A percentile compares a stretch with the other conserved stretches of the same genome.
Conservation (phyloP, 164 flowering plant species). For the Paratinospora sagittata region DNA sequence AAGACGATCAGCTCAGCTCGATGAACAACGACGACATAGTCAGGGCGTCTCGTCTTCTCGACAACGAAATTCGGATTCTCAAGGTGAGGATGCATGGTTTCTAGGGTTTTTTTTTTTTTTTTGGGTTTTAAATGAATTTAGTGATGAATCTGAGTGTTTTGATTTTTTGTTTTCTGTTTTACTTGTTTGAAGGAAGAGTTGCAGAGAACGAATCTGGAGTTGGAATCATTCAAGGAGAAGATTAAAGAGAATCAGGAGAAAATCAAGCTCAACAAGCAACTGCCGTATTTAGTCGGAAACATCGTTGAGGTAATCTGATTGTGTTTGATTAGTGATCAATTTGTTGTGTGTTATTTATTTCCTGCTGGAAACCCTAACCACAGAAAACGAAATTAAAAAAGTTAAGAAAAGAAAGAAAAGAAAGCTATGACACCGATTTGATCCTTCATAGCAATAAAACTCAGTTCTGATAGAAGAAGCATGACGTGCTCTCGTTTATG, state of each 20-base stretch:
- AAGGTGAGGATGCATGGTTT: conserved; percentile 29
- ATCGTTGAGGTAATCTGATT: conserved; percentile 57
- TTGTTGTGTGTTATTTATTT: no score
- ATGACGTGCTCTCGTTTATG: no score
- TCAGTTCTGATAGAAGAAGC: no score
- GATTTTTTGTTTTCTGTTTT: neutral
- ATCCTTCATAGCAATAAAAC: no score
- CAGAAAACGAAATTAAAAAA: no score
- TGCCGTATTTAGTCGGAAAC: conserved; percentile 83
- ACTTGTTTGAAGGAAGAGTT: conserved; percentile 50
- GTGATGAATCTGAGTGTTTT: neutral
- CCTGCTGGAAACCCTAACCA: no score
- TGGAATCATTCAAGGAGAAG: conserved; percentile 71
- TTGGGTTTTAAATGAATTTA: neutral
- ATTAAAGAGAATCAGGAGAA: conserved; percentile 86
- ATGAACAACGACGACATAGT: conserved; percentile 69
- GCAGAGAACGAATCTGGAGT: conserved; percentile 60
- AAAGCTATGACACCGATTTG: no score
- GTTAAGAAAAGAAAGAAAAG: no score
- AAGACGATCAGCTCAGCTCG: conserved; percentile 69
- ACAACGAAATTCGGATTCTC: conserved; percentile 62
- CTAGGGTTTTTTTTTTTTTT: conserved; percentile 1
- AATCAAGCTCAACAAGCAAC: conserved; percentile 82
- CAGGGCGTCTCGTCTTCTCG: conserved; percentile 79
- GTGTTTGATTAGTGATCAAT: no score